Conservation (phyloP, 495 filamentous ascomycete genomes). For the Rhypophila decipiens region DNA sequence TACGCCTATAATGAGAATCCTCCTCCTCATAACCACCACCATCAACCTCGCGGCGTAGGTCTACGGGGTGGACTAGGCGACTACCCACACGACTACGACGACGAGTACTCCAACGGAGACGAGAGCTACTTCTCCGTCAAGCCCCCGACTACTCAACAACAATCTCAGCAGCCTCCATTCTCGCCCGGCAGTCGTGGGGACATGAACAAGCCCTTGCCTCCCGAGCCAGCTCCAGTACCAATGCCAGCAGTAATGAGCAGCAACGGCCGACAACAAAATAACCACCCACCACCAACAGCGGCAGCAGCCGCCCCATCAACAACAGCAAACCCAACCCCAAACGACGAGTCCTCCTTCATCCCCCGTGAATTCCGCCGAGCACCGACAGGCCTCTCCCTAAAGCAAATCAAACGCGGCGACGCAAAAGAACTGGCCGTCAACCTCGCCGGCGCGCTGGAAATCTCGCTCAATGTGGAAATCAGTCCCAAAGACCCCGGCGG, state of each 20-base stretch:
- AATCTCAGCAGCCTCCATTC: not conserved
- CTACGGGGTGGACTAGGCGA: constrained; percentile 30
- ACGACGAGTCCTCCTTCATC: constrained; percentile 14
- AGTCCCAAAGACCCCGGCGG: constrained; percentile 77
- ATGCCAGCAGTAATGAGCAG: constrained; percentile 11
- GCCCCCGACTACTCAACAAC: constrained; percentile 2
- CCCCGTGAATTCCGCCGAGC: constrained; percentile 59
- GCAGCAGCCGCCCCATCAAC: constrained; percentile 7
- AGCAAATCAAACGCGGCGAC: constrained; percentile 39
- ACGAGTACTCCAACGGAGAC: constrained; percentile 36
- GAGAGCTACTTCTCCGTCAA: constrained; percentile 37
- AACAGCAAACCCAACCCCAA: too few relatives aligned
- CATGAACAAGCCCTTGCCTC: constrained; percentile 1
- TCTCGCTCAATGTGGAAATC: constrained; percentile 82
- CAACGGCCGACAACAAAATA: constrained; percentile 1
- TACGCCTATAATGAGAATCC: constrained; percentile 17
- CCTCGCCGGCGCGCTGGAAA: constrained; percentile 71
- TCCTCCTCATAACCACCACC: too few relatives aligned
- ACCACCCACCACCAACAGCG: not conserved
- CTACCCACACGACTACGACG: constrained; percentile 16
- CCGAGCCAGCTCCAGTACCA: not conserved
- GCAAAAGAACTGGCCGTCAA: constrained; percentile 42
- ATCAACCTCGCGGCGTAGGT: constrained; percentile 13
- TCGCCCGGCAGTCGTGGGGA: not conserved
- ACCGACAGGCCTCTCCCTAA: constrained; percentile 61